These are phyloP conservation scores for Eucalyptus decipiens DNA, from an alignment of 345 rosid genomes.

Conservation along the genomic window DNA sequence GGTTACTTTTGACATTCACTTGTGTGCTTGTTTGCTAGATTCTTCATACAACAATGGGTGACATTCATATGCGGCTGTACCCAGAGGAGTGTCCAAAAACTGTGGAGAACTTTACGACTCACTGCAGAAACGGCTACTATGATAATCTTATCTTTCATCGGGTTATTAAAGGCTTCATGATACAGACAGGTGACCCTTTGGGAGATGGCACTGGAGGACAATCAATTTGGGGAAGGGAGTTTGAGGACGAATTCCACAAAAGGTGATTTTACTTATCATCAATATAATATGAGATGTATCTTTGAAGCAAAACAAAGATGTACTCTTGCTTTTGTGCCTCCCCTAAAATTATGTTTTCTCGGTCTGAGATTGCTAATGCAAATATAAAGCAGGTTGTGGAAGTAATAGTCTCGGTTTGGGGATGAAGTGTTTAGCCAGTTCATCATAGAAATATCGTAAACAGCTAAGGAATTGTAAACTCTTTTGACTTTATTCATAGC, in stretches of 20 bases:
- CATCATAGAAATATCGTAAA: background rate
- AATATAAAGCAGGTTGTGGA: background rate
- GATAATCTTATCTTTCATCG: constrained; percentile 96
- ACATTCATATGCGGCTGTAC: constrained; percentile 77
- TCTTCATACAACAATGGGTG: constrained; percentile 92
- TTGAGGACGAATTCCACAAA: constrained; percentile 98
- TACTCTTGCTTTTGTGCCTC: background rate
- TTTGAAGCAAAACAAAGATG: background rate
- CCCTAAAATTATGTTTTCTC: background rate
- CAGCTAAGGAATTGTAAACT: background rate
- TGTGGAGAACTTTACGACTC: constrained; percentile 95
- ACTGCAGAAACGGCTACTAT: constrained; percentile 91
- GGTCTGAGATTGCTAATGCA: background rate
- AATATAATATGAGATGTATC: background rate
- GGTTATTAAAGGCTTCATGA: constrained; percentile 95
- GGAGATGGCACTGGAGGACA: constrained; percentile 99
- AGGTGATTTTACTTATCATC: constrained; percentile 28
- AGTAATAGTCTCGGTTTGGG: background rate
- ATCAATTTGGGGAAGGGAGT: constrained; percentile 99
- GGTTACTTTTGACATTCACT: background rate
- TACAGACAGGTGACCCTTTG: constrained; percentile 97
- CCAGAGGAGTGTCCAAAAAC: constrained; percentile 99
- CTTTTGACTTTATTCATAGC: background rate
- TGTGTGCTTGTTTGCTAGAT: constrained; percentile 26
- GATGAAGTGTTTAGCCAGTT: background rate